Base-by-base conservation (phyloP, 306 rosid genomes). In the Casuarina glauca region DNA sequence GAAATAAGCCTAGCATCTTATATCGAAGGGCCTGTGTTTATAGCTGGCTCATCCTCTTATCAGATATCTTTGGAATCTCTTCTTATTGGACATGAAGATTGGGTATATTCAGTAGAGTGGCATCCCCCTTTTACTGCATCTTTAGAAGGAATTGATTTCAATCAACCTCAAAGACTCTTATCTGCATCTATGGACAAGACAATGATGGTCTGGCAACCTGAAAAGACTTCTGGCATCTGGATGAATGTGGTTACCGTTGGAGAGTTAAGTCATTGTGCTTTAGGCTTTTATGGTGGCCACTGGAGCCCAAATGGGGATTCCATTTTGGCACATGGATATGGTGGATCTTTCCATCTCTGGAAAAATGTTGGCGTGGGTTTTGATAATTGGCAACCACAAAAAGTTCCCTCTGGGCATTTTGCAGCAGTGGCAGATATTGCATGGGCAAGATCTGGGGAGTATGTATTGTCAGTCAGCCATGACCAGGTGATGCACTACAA, bases 111-210 rank as follows among this genome's bases (percentile, higher is more conserved):
- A 38, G 99, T 93, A 26, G 83, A 58, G 82, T 95, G 99, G 98
- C 92, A 88, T 80, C 97, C 98, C 45, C 99, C 99, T 32, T 80
- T 83, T 79, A 75, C 42, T 86, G 61, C 69, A 51, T 73, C 91
- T 61, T 36, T 70, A 9, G 88, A 92, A 35, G 91, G 85, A 74
- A 63, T 76, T 79, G 69, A 78, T 20, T 86, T 78, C 82, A 79
- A 80, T 81, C 98, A 95, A 82, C 92, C 92, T 63, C 96, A 84
- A 69, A 87, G 97, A 87, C 89, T 95, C 81, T 89, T 95, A 74
- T 95, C 99, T 78, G 97, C 99, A 82, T 95, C 99, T 15, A 95
- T 95, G 97, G 99, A 93, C 95, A 95, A 95, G 90, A 90, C 99
- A 74, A 93, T 95, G 99, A 95, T 95, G 99, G 85, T 95, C 73